These are phyloP conservation scores for Colletotrichum salicis DNA, from an alignment of 2,329 filamentous ascomycete genomes.

Conservation along the genomic window DNA sequence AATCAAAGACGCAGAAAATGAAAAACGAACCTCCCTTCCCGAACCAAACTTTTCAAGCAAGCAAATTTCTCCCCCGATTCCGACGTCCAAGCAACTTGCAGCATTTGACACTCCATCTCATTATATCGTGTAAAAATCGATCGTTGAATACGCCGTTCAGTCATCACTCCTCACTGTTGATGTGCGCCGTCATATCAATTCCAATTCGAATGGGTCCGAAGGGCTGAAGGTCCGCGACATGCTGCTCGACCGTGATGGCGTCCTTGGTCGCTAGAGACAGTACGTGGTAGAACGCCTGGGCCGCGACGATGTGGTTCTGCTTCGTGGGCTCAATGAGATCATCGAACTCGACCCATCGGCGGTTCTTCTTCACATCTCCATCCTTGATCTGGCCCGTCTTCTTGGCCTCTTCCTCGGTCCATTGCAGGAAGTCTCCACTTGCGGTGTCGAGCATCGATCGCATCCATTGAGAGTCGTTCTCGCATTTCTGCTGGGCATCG, in stretches of 20 bases:
- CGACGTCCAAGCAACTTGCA: background rate
- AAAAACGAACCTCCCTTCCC: background rate
- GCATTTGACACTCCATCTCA: background rate
- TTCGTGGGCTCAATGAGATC: slow-evolving; percentile 70
- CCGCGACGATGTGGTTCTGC: slow-evolving; percentile 70
- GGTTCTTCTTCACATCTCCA: slow-evolving; percentile 43
- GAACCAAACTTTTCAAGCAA: slow-evolving; percentile 2
- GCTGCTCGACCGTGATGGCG: slow-evolving; percentile 71
- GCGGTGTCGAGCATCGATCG: slow-evolving; percentile 55
- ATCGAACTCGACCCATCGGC: slow-evolving; percentile 72
- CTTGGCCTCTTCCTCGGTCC: slow-evolving; percentile 50
- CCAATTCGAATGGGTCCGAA: slow-evolving; percentile 62
- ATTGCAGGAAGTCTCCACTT: slow-evolving; percentile 58
- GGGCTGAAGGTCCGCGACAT: slow-evolving; percentile 48
- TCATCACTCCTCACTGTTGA: background rate
- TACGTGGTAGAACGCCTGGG: slow-evolving; percentile 81
- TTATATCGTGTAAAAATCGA: slow-evolving; percentile 1
- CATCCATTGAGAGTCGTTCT: slow-evolving; percentile 45
- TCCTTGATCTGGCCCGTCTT: slow-evolving; percentile 44
- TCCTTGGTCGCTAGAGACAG: slow-evolving; percentile 76
- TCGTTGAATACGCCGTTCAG: background rate
- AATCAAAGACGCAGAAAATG: slow-evolving; percentile 15
- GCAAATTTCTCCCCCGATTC: background rate
- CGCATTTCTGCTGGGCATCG: slow-evolving; percentile 33
- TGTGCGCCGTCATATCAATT: slow-evolving; percentile 20